Evolutionary conservation across 2,329 filamentous ascomycete species (phyloP).

Genomic region (Ceratocystis ficicola): DNA sequence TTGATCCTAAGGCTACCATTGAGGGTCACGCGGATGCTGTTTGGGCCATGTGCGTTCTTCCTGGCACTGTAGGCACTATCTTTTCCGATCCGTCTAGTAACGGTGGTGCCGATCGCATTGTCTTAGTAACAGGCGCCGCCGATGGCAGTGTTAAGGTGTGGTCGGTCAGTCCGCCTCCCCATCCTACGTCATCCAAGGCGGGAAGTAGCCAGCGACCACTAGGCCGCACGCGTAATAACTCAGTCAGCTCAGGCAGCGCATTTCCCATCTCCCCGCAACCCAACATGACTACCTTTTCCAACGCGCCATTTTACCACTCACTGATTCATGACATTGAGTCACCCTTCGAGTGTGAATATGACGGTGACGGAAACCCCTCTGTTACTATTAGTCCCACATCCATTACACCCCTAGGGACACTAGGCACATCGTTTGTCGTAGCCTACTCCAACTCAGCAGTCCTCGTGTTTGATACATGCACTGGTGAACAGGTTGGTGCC

Average conservation of each 20-base stretch:
- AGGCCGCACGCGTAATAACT: slow-evolving; percentile 75
- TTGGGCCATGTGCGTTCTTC: slow-evolving; percentile 88
- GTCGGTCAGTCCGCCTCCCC: slow-evolving; percentile 85
- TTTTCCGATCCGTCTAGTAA: slow-evolving; percentile 66
- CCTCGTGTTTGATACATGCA: slow-evolving; percentile 81
- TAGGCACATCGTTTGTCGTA: slow-evolving; percentile 82
- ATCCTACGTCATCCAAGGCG: slow-evolving; percentile 63
- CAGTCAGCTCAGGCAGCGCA: slow-evolving; percentile 85
- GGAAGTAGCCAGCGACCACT: slow-evolving; percentile 35
- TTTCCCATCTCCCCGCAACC: slow-evolving; percentile 86
- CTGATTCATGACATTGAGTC: slow-evolving; percentile 77
- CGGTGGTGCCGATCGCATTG: slow-evolving; percentile 70
- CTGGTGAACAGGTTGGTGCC: slow-evolving; percentile 77
- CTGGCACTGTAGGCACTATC: slow-evolving; percentile 64
- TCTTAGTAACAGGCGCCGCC: slow-evolving; percentile 82
- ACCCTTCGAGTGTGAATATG: slow-evolving; percentile 26
- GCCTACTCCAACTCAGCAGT: slow-evolving; percentile 84
- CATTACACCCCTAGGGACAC: slow-evolving; percentile 74
- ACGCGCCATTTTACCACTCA: slow-evolving; percentile 75
- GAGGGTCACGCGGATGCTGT: slow-evolving; percentile 93
- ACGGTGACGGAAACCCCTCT: slow-evolving; percentile 34
- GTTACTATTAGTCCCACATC: slow-evolving; percentile 68
- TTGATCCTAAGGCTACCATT: slow-evolving; percentile 88
- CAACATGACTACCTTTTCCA: slow-evolving; percentile 57
- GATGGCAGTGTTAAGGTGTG: slow-evolving; percentile 88